Evolutionary conservation across 2,329 filamentous ascomycete species (phyloP).

Genomic region (Colletotrichum sp.): DNA sequence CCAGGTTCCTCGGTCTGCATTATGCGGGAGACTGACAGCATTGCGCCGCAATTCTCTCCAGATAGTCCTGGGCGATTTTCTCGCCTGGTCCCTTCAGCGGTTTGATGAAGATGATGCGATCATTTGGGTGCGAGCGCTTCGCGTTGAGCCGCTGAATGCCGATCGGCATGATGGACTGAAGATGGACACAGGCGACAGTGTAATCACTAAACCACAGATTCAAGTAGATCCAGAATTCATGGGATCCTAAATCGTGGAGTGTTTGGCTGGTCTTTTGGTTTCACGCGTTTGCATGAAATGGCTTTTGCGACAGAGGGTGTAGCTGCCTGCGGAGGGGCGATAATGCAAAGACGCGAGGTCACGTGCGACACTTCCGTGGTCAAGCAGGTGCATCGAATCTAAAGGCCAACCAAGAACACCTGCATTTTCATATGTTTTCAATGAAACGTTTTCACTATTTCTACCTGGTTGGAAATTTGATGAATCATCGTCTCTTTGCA

Average conservation of each 20-base stretch:
- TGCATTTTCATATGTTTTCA: background rate
- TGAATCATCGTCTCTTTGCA: conserved; percentile 21
- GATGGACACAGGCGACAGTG: fast-evolving
- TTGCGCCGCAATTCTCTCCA: conserved; percentile 81
- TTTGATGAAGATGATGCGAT: conserved; percentile 85
- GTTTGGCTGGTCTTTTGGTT: background rate
- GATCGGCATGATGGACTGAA: conserved; percentile 67
- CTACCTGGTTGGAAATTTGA: background rate
- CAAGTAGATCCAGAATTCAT: background rate
- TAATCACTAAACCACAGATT: background rate
- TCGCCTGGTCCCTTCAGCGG: conserved; percentile 71
- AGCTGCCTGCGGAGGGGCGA: background rate
- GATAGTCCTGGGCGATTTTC: conserved; percentile 69
- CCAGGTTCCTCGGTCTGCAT: too few species aligned
- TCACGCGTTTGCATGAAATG: background rate
- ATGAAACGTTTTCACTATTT: too few species aligned
- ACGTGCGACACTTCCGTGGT: background rate
- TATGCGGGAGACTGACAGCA: conserved; percentile 55
- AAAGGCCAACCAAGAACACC: fast-evolving
- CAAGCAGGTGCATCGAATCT: background rate
- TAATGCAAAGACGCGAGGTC: background rate
- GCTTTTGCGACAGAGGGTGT: background rate
- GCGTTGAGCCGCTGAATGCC: conserved; percentile 83
- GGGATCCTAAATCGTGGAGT: background rate
- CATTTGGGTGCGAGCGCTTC: conserved; percentile 75